These are phyloP conservation scores for Lotmaria passim DNA, from an alignment of 208 protist genomes.

Conservation along the genomic window DNA sequence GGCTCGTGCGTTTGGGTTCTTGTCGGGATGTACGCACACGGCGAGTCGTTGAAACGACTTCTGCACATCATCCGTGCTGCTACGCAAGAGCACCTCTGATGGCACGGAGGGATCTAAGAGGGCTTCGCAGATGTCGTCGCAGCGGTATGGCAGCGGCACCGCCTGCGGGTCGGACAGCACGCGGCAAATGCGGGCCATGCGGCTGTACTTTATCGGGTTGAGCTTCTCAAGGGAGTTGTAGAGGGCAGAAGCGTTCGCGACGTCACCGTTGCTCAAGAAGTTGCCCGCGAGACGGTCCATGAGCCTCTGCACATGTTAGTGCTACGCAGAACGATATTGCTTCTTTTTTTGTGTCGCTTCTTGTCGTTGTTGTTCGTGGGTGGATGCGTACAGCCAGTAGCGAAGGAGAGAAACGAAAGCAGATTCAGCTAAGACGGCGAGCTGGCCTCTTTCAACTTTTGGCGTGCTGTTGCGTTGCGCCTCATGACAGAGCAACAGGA, in stretches of 20 bases:
- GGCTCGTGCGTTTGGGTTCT: constrained; percentile 76
- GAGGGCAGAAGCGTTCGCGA: constrained; percentile 67
- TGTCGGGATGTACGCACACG: constrained; percentile 87
- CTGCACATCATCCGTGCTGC: constrained; percentile 48
- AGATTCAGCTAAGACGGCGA: no score
- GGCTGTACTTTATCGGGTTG: constrained; percentile 64
- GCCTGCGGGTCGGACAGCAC: constrained; percentile 66
- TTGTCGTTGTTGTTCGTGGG: no score
- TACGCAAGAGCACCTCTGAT: constrained; percentile 46
- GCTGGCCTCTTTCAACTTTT: no score
- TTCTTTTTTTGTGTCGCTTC: not conserved
- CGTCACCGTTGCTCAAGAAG: constrained; percentile 72
- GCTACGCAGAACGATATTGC: not conserved
- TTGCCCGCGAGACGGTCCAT: constrained; percentile 83
- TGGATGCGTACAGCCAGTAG: no score
- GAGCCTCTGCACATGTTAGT: constrained; percentile 3
- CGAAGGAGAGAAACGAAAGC: no score
- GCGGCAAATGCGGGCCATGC: constrained; percentile 76
- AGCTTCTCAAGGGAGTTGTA: constrained; percentile 80
- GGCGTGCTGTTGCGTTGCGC: no score
- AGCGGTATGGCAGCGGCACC: constrained; percentile 78
- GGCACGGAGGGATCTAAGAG: constrained; percentile 76
- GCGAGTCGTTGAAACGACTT: constrained; percentile 80
- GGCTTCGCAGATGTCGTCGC: constrained; percentile 79
- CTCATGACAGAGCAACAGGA: no score